Evolutionary conservation across 2,329 filamentous ascomycete genomes (phyloP).

Genomic region (Diaporthe sp.): DNA sequence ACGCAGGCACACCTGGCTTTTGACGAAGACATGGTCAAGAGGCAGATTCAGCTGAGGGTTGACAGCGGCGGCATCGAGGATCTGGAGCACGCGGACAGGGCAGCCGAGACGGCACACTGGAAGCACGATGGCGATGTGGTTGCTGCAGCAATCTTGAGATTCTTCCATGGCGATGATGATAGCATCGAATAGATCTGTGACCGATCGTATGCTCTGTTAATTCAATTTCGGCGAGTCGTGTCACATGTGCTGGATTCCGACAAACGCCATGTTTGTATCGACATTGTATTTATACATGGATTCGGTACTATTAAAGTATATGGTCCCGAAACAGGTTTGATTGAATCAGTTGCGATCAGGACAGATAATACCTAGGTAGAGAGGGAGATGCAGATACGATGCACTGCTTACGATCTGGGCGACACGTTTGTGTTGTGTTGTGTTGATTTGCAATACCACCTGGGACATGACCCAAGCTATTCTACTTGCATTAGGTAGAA

Average conservation of each 20-base stretch:
- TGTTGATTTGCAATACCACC: too few relatives aligned
- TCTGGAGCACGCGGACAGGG: constrained; percentile 72
- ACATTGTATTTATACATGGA: too few relatives aligned
- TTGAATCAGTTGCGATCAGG: too few relatives aligned
- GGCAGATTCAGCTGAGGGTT: constrained; percentile 73
- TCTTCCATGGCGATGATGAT: constrained; percentile 65
- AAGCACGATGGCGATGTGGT: constrained; percentile 80
- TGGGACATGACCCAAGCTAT: not conserved
- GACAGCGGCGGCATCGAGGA: constrained; percentile 73
- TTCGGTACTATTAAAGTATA: too few relatives aligned
- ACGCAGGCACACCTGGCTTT: constrained; percentile 88
- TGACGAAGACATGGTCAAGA: constrained; percentile 74
- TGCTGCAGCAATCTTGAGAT: constrained; percentile 74
- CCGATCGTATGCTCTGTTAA: too few relatives aligned
- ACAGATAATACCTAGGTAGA: too few relatives aligned
- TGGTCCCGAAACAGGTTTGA: too few relatives aligned
- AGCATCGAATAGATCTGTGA: not conserved
- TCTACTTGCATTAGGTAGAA: not conserved
- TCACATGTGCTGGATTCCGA: not conserved
- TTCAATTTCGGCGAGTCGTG: not conserved
- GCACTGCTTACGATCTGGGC: not conserved
- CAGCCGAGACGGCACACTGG: constrained; percentile 70
- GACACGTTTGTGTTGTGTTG: not conserved
- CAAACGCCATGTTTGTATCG: not conserved
- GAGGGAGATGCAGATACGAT: not conserved